Base-by-base conservation (phyloP, 345 rosid species). In the Populus alba region DNA sequence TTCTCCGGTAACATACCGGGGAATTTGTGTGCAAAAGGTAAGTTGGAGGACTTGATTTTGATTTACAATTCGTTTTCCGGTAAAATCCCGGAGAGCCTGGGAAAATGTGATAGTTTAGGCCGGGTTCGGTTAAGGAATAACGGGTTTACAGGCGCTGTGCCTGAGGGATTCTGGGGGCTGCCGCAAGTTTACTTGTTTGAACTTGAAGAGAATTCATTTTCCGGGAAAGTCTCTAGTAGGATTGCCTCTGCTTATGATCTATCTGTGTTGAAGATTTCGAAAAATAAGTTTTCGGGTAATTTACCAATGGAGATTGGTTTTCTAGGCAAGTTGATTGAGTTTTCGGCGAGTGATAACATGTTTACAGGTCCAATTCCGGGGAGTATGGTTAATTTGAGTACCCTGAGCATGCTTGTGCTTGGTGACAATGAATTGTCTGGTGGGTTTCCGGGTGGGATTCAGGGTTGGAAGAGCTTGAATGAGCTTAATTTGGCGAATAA, bases 401-500 rank as follows among this genome's bases (percentile, higher is more conserved):
- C 49, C 81, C 78, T 96, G 87, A 85, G 83, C 9, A 89, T 38
- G 84, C 97, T 96, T 65, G 93, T 90, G 88, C 94, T 96, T 69
- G 76, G 89, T 39, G 69, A 67, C 9, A 96, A 96, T 80, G 78
- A 87, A 57, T 73, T 96, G 47, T 83, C 90, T 29, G 99, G 95
- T 37, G 90, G 81, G 77, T 79, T 96, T 77, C 97, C 99, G 1
- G 71, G 35, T 17, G 90, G 90, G 20, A 83, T 90, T 80, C 75
- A 74, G 55, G 85, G 80, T 29, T 89, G 83, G 91, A 80, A 71
- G 88, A 88, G 79, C 73, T 87, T 96, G 66, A 89, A 93, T 38
- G 98, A 96, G 89, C 90, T 96, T n/a, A 77, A 87, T 75, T 79
- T 96, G 82, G 92, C 92, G 4, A 84, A 84, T 79, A 93, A 92